A percentile compares a stretch with the other conserved stretches of the same genome.
These are phyloP conservation scores for Aeschynomene evenia DNA, from an alignment of 306 rosid species.

Conservation along the genomic window DNA sequence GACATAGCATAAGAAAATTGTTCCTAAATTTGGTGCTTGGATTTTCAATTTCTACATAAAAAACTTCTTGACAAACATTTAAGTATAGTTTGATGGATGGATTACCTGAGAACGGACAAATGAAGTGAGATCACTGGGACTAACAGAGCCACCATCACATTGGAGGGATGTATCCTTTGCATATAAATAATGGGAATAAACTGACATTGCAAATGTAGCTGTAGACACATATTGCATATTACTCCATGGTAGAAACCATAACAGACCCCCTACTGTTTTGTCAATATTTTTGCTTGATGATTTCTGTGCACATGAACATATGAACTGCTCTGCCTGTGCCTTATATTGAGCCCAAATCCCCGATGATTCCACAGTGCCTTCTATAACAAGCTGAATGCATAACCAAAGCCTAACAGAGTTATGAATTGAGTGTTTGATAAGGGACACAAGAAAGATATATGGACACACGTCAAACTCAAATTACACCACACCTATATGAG, in stretches of 20 bases:
- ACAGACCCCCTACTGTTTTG: conserved; percentile 47
- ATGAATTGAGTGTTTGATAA: too few relatives aligned
- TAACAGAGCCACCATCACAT: conserved; percentile 27
- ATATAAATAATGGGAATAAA: conserved; percentile 44
- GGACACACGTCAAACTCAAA: too few relatives aligned
- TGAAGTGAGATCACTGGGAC: conserved; percentile 37
- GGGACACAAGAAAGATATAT: too few relatives aligned
- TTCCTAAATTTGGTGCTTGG: not conserved
- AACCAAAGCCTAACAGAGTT: too few relatives aligned
- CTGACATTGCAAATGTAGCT: conserved; percentile 44
- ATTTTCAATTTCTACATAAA: not conserved
- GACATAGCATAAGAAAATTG: not conserved
- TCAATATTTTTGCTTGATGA: conserved; percentile 34
- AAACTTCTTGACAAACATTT: not conserved
- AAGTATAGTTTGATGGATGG: not conserved
- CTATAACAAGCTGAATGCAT: conserved; percentile 49
- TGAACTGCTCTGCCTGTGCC: conserved; percentile 49
- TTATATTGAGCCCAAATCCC: conserved; percentile 47
- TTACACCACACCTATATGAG: too few relatives aligned
- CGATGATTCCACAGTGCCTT: conserved; percentile 30
- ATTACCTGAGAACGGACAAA: conserved; percentile 49
- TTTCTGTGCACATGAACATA: conserved; percentile 55
- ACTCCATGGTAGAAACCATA: conserved; percentile 51
- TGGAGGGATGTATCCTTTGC: conserved; percentile 26
- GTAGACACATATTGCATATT: conserved; percentile 56